A percentile compares a stretch with the other conserved stretches of the same genome.
Conservation (phyloP, 495 filamentous ascomycete species). For the Xylaria telfairii region DNA sequence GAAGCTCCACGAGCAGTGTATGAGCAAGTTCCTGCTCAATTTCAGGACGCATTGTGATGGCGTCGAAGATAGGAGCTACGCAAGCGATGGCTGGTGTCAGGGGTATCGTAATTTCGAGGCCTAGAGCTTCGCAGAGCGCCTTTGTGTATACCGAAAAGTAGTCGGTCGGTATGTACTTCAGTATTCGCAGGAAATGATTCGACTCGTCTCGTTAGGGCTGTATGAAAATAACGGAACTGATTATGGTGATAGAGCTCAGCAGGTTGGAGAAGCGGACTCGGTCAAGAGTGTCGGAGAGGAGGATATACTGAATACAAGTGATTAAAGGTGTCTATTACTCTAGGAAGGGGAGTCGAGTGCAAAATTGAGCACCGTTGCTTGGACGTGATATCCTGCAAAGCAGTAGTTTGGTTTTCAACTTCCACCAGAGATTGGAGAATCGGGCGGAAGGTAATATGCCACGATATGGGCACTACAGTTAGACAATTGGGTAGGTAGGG, state of each 20-base stretch:
- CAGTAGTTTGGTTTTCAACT: neutral
- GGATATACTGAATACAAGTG: neutral
- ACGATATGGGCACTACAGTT: neutral
- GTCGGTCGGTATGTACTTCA: neutral
- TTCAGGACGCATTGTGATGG: slow-evolving; percentile 87
- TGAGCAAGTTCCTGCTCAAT: slow-evolving; percentile 98
- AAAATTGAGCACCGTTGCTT: neutral
- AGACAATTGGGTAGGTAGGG: neutral
- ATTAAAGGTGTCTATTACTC: slow-evolving; percentile 25
- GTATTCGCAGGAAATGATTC: neutral
- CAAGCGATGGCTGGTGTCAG: neutral
- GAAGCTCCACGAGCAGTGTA: slow-evolving; percentile 95
- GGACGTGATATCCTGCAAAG: neutral
- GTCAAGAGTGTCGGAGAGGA: neutral
- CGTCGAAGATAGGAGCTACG: neutral
- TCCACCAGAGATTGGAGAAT: slow-evolving; percentile 8
- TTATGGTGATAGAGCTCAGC: neutral
- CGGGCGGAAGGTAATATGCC: slow-evolving; percentile 6
- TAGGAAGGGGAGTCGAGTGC: neutral
- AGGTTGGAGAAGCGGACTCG: neutral
- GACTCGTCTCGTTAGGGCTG: neutral
- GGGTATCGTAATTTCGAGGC: neutral
- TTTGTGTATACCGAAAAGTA: neutral
- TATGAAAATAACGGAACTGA: neutral
- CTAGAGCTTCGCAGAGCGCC: neutral